Conservation (phyloP, 164 flowering plant species). For the Berberis vulgaris region DNA sequence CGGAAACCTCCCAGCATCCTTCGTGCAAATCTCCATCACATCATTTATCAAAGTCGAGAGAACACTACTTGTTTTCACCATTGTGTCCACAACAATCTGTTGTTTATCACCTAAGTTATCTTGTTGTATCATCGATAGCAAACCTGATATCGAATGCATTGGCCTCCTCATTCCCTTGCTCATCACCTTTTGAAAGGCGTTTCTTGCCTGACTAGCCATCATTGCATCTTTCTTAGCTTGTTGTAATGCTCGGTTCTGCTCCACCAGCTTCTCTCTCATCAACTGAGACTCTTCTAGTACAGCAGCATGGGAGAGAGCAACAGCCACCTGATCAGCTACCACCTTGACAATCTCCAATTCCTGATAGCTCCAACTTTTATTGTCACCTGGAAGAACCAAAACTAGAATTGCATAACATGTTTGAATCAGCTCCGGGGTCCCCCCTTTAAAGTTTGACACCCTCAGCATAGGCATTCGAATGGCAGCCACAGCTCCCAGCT, state of each 20-base stretch:
- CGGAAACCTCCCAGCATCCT: slow-evolving; percentile 49
- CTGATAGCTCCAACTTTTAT: slow-evolving; percentile 57
- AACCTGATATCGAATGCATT: slow-evolving; percentile 83
- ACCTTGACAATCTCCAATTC: slow-evolving; percentile 87
- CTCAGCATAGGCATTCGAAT: slow-evolving; percentile 95
- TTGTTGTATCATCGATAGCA: slow-evolving; percentile 66
- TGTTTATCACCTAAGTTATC: slow-evolving; percentile 48
- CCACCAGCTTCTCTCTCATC: slow-evolving; percentile 77
- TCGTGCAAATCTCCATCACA: slow-evolving; percentile 57
- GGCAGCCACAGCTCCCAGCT: slow-evolving; percentile 74
- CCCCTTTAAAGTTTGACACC: slow-evolving; percentile 81
- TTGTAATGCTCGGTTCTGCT: slow-evolving; percentile 77
- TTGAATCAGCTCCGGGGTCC: slow-evolving; percentile 68
- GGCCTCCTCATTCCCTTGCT: slow-evolving; percentile 84
- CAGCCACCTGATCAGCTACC: slow-evolving; percentile 98
- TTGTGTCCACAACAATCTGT: slow-evolving; percentile 45
- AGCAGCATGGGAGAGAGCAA: slow-evolving; percentile 94
- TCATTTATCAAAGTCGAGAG: slow-evolving; percentile 73
- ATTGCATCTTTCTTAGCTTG: slow-evolving; percentile 66
- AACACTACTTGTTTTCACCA: slow-evolving; percentile 64
- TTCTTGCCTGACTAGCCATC: slow-evolving; percentile 92
- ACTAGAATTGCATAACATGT: slow-evolving; percentile 80
- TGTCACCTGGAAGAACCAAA: slow-evolving; percentile 62
- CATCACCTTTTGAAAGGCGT: slow-evolving; percentile 82
- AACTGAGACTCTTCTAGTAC: slow-evolving; percentile 86